Evolutionary conservation across 1,284 basidiomycete species (phyloP), one percentile per base, ranked within the genome.

Genomic region (Ustilago curta): DNA sequence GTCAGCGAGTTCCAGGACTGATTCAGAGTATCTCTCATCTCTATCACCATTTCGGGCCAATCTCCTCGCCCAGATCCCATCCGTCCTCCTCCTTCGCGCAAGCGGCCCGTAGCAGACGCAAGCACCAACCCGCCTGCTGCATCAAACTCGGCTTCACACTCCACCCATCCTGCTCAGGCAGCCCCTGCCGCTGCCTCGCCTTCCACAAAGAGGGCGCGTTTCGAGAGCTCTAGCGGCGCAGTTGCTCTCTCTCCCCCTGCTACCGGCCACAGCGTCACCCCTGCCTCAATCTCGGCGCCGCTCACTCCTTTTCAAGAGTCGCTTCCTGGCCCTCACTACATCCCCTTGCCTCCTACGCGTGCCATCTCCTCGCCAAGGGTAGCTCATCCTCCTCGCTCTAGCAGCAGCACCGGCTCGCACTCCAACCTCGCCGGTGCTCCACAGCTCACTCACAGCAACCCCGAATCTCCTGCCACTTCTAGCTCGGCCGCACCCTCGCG

Each of bases 181-280:
- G 57, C 62, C 40, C 9, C 58, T 43, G 62, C 71, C 56, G 71
- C 70, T 62, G 59, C 51, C 61, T 57, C 58, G 23, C 49, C 65
- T 58, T 65, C 66, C 27, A 45, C 56, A 45, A 74, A 74, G 61
- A 69, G 66, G 59, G 66, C 71, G 53, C 66, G 71, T 35, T 74
- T 74, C 62, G 71, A 61, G 45, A 65, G 54, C 51, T 25, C 62
- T 19, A 55, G 61, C 62, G 62, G 61, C 56, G 62, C 37, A 40
- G 47, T 47, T 37, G 16, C 50, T 31, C 53, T 48, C 40, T 37
- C 60, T 9, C 18, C 59, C 47, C 23, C 65, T 21, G 29, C 54
- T 39, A 4, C 56, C 37, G 9, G 31, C 31, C 14, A 14, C 35
- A 37, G 35, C 35, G 19, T 31, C 23, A 32, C 40, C 11, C 40